Base-by-base conservation (phyloP, 495 filamentous ascomycete genomes). In the Astrocystis sublimbata region DNA sequence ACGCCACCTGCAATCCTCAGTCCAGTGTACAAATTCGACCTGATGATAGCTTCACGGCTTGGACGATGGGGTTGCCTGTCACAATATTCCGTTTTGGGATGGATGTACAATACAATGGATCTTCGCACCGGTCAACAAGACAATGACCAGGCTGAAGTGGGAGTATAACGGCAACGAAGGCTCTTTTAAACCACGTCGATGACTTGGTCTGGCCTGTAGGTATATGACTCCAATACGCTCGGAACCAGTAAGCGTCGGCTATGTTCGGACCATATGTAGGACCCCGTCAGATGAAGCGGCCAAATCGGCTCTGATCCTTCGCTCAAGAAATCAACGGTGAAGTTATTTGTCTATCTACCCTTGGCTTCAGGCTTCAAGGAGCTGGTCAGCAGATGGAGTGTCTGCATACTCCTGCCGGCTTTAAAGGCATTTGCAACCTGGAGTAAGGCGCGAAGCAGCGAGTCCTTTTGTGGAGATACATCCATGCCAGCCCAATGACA, bases 51-150 rank as follows among this genome's bases (percentile, higher is more conserved):
- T 49, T 2, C 13, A 49, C 28, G 17, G 7, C 2, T 17, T 30
- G 8, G 46, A 26, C 2, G n/a, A 31, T 41, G 23, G 15, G 46
- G 21, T 38, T 52, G 23, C 52, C 51, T 43, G 47, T 45, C 38
- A 21, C 47, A 33, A 36, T 9, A 50, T 60, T 21, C 23, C 10
- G 33, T n/a, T n/a, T n/a, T n/a, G n/a, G n/a, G n/a, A n/a, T n/a
- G n/a, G n/a, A n/a, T n/a, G n/a, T 60, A 52, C 23, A 4, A 10
- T 52, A 53, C 58, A 52, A 52, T n/a, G n/a, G n/a, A n/a, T 3
- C 15, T 46, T 41, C 17, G n/a, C 21, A 15, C 33, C 3, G 40
- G n/a, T 58, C 7, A 47, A 21, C 17, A 46, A 38, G n/a, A 31
- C 10, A 36, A 58, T 47, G 26, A 17, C 30, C n/a, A 17, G 30